A percentile compares a stretch with the other conserved stretches of the same genome.
These are phyloP conservation scores for Neurospora sp. DNA, from an alignment of 495 filamentous ascomycete genomes.

Conservation along the genomic window DNA sequence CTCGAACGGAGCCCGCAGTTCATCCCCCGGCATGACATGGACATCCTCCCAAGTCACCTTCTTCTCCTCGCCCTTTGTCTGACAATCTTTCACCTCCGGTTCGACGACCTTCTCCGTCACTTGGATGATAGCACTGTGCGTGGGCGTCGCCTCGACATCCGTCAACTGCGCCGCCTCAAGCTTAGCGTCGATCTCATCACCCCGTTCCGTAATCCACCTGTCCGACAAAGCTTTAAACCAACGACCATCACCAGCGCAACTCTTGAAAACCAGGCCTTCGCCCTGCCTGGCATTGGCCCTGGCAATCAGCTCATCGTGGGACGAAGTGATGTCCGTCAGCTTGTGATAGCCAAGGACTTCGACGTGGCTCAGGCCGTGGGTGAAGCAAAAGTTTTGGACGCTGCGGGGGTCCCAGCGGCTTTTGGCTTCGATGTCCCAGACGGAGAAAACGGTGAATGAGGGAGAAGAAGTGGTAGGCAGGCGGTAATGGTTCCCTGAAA, in stretches of 20 bases:
- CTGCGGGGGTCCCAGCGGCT: constrained; percentile 5
- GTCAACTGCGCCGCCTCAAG: not conserved
- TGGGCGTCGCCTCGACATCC: not conserved
- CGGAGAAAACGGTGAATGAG: constrained; percentile 14
- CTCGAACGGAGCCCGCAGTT: not conserved
- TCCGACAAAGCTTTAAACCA: constrained; percentile 22
- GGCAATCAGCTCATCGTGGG: constrained; percentile 12
- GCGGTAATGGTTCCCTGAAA: constrained; percentile 13
- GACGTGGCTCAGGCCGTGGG: constrained; percentile 16
- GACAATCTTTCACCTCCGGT: not conserved
- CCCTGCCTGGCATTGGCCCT: constrained; percentile 8
- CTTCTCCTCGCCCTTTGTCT: not conserved
- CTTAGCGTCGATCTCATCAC: constrained; percentile 5
- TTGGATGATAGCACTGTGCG: not conserved
- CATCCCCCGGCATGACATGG: not conserved
- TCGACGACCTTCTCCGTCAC: not conserved
- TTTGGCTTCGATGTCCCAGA: constrained; percentile 10
- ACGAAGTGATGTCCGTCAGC: constrained; percentile 5
- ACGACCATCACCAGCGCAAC: constrained; percentile 6
- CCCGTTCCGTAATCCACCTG: constrained; percentile 8
- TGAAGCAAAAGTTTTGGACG: constrained; percentile 5
- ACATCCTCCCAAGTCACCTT: too few relatives aligned
- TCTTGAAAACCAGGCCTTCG: constrained; percentile 25
- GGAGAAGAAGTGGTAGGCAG: not conserved
- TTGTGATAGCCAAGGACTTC: constrained; percentile 15